These are phyloP conservation scores for Rasamsonia emersonii DNA, from an alignment of 2,329 filamentous ascomycete genomes.

Conservation along the genomic window DNA sequence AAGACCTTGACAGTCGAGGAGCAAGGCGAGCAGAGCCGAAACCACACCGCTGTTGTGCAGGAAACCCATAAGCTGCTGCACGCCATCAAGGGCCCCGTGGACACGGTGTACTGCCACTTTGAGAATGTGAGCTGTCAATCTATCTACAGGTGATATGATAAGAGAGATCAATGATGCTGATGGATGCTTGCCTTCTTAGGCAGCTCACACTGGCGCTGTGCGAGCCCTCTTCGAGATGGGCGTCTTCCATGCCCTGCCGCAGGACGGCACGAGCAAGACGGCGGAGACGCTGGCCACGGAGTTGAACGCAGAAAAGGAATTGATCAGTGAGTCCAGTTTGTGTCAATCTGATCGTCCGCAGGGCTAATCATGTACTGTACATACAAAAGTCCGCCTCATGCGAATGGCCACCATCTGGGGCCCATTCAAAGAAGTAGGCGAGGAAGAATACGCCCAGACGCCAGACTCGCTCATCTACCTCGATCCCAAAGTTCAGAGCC, in stretches of 20 bases:
- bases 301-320: neutral
- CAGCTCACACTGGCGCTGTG: conserved; percentile 8
- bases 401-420: conserved; percentile 11
- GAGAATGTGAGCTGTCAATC: conserved; percentile 15
- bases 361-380: too few species aligned
- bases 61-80: conserved; percentile 11
- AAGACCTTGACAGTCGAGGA: too few species aligned
- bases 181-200: conserved; percentile 9
- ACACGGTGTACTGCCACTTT: conserved; percentile 13
- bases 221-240: conserved; percentile 11
- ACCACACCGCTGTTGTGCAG: conserved; percentile 4
- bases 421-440: conserved; percentile 12
- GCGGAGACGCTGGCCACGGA: conserved; percentile 2
- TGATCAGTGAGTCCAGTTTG: neutral
- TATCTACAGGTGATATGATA: too few species aligned
- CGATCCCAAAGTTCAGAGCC: conserved; percentile 8
- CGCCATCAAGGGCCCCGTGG: conserved; percentile 13
- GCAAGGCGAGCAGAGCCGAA: conserved; percentile 4
- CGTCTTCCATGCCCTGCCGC: conserved; percentile 11
- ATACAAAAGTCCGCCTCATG: conserved; percentile 17
- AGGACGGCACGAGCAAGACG: conserved; percentile 9
- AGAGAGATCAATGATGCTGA: too few species aligned
- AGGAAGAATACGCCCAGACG: conserved; percentile 14
- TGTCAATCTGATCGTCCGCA: too few species aligned
- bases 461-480: conserved; percentile 13